A percentile compares a stretch with the other conserved stretches of the same genome.
Evolutionary conservation across 108 stramenopile species (phyloP).

Genomic region (Schizochytrium sp.): DNA sequence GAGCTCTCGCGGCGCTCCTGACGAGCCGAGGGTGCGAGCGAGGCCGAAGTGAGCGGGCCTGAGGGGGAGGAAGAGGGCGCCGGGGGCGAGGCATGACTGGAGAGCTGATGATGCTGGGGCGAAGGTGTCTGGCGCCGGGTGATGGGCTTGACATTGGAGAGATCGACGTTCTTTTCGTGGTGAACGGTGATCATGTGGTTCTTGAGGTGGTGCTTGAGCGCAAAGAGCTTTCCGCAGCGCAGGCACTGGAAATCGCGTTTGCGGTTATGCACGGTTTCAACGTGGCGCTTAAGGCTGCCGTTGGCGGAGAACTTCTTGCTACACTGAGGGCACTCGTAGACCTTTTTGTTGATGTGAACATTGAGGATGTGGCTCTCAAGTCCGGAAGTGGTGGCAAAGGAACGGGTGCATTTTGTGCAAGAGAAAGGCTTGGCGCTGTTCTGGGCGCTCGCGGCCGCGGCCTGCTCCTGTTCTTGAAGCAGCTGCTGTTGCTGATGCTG

Average conservation of each 20-base stretch:
- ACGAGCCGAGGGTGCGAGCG: background rate
- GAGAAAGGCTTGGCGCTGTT: background rate
- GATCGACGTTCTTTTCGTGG: background rate
- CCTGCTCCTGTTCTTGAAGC: background rate
- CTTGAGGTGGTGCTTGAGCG: slow-evolving; percentile 44
- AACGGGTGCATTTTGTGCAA: background rate
- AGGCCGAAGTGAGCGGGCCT: too few relatives aligned
- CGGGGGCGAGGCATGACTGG: background rate
- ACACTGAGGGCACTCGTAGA: slow-evolving; percentile 29
- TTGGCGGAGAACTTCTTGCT: slow-evolving; percentile 1
- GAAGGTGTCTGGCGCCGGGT: background rate
- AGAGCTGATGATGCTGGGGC: background rate
- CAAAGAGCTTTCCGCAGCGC: slow-evolving; percentile 27
- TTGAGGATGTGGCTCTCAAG: background rate
- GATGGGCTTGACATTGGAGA: background rate
- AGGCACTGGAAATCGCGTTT: slow-evolving; percentile 34
- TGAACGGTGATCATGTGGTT: slow-evolving; percentile 36
- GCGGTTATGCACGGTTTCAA: background rate
- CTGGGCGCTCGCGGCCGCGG: background rate
- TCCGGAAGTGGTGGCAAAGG: background rate
- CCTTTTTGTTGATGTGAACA: background rate
- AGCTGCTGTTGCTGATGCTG: background rate
- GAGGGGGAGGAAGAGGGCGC: too few relatives aligned
- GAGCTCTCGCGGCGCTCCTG: background rate
- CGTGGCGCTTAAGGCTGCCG: background rate